phyloP scores from a whole-genome alignment of 2,329 filamentous ascomycete genomes.

The Botrytis aclada region DNA sequence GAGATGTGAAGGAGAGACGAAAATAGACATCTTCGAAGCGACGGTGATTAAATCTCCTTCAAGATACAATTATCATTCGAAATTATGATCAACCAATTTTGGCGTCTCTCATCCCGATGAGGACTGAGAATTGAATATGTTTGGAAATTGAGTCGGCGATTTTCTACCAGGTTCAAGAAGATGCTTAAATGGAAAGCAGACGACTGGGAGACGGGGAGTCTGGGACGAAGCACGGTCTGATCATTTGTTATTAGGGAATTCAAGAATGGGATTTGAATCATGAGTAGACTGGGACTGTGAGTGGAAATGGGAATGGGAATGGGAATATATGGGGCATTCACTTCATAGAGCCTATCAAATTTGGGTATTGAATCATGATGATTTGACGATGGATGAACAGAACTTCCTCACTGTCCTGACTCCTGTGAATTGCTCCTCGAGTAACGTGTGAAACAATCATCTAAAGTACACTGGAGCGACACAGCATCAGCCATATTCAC shows the following conservation, averaged over 20 bases:
- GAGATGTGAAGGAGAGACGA: neutral
- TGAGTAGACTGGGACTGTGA: neutral
- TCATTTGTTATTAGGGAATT: neutral
- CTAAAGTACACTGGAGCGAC: neutral
- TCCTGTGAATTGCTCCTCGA: neutral
- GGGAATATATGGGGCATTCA: neutral
- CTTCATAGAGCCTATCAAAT: neutral
- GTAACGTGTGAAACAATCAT: neutral
- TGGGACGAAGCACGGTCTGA: neutral
- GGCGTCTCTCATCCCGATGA: neutral
- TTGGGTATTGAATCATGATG: neutral
- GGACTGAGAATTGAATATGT: neutral
- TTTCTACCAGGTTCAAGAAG: neutral
- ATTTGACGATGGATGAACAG: neutral
- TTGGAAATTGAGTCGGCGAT: slow-evolving; percentile 5
- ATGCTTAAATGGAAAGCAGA: slow-evolving; percentile 2
- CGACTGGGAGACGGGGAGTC: neutral
- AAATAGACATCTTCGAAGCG: neutral
- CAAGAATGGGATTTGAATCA: slow-evolving; percentile 5
- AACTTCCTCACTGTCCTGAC: neutral
- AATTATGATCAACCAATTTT: slow-evolving; percentile 15
- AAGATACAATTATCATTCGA: neutral
- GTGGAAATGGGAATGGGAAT: neutral
- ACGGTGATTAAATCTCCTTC: neutral
- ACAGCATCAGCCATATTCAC: neutral